phyloP scores from a whole-genome alignment of 495 filamentous ascomycete genomes.

The Penicillium odoratum region DNA sequence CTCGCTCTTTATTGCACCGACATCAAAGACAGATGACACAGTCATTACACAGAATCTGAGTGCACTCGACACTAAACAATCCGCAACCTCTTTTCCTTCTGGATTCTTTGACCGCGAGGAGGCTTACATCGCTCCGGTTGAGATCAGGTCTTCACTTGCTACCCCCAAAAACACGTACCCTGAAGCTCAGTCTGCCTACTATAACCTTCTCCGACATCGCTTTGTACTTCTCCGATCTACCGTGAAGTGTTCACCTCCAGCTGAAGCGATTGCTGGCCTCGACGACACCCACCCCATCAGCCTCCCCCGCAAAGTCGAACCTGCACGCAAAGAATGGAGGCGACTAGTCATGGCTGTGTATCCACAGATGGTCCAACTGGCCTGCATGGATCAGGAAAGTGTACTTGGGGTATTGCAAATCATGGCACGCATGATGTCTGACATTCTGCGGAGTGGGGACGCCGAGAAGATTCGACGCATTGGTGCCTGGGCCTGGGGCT shows the following conservation, averaged over 20 bases:
- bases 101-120: conserved; percentile 25
- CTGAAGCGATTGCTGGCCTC: conserved; percentile 47
- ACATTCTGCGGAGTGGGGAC: conserved; percentile 41
- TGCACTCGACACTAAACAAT: not conserved
- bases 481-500: conserved; percentile 52
- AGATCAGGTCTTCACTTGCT: not conserved
- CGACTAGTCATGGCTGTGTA: conserved; percentile 54
- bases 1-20: conserved; percentile 57
- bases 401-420: conserved; percentile 54
- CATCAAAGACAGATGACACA: not conserved
- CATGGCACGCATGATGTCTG: conserved; percentile 42
- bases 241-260: conserved; percentile 56
- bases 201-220: conserved; percentile 57
- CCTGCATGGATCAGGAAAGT: conserved; percentile 62
- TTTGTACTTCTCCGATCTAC: conserved; percentile 59
- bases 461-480: conserved; percentile 49
- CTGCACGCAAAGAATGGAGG: conserved; percentile 47
- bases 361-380: conserved; percentile 67
- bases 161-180: conserved; percentile 26
- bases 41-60: not conserved
- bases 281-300: conserved; percentile 57
- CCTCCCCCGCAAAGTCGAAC: conserved; percentile 46
- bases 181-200: conserved; percentile 61
- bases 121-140: conserved; percentile 25
- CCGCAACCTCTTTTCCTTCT: conserved; percentile 1